Evolutionary conservation across 1,284 basidiomycete species (phyloP).

Genomic region (Cutaneotrichosporon cyanovorans): DNA sequence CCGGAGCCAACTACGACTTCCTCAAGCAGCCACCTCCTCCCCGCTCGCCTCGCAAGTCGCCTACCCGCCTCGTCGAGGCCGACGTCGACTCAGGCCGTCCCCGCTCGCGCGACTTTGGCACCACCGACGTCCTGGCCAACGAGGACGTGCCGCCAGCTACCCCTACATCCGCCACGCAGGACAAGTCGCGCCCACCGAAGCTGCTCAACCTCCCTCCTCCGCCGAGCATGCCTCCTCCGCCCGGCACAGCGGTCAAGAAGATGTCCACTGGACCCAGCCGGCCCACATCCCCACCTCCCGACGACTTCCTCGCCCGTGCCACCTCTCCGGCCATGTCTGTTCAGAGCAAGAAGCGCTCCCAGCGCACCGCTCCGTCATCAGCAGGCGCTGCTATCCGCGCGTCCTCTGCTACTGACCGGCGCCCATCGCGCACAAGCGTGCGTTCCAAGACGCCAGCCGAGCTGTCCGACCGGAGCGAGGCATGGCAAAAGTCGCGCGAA

Average conservation of each 20-base stretch:
- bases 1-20: conserved; percentile 45
- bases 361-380: conserved; percentile 49
- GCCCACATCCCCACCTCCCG: conserved; percentile 79
- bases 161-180: conserved; percentile 46
- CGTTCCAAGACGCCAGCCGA: conserved; percentile 45
- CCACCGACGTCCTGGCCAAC: neutral
- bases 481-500: conserved; percentile 39
- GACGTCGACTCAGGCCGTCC: conserved; percentile 22
- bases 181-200: conserved; percentile 71
- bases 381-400: conserved; percentile 48
- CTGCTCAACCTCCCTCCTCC: conserved; percentile 73
- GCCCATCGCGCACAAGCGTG: conserved; percentile 71
- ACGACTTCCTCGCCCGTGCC: conserved; percentile 76
- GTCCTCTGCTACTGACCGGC: conserved; percentile 56
- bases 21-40: conserved; percentile 41
- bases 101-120: conserved; percentile 27
- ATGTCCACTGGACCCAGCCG: conserved; percentile 52
- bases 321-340: conserved; percentile 60
- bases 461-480: conserved; percentile 33
- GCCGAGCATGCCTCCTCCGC: conserved; percentile 68
- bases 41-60: conserved; percentile 5
- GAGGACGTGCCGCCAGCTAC: conserved; percentile 17
- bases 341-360: conserved; percentile 1
- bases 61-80: conserved; percentile 10
- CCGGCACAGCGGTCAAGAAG: conserved; percentile 44